A percentile compares a stretch with the other conserved stretches of the same genome.
phyloP scores from a whole-genome alignment of 2,329 filamentous ascomycete genomes.

The Tolypocladium ovalisporum region DNA sequence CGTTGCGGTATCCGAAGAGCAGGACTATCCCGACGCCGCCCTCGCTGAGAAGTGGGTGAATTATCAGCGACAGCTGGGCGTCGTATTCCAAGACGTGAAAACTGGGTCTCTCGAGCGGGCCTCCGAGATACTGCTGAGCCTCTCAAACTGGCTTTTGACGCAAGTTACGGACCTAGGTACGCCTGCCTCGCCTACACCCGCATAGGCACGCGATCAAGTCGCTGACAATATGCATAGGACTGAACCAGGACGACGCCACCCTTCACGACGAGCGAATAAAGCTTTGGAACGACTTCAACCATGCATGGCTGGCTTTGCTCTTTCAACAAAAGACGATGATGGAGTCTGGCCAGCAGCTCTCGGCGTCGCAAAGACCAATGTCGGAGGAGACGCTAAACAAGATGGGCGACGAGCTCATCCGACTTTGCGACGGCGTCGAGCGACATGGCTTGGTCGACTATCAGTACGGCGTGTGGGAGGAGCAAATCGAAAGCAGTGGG shows the following conservation, averaged over 20 bases:
- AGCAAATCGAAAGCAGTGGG: conserved; percentile 77
- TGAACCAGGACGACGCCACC: conserved; percentile 71
- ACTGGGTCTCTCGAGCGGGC: conserved; percentile 37
- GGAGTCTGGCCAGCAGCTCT: conserved; percentile 44
- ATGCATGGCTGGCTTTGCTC: conserved; percentile 75
- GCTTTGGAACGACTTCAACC: conserved; percentile 91
- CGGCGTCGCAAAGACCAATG: conserved; percentile 53
- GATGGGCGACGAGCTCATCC: conserved; percentile 73
- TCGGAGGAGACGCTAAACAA: conserved; percentile 58
- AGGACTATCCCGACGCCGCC: conserved; percentile 46
- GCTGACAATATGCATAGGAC: conserved; percentile 42
- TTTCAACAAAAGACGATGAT: conserved; percentile 76
- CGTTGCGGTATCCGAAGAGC: conserved; percentile 34
- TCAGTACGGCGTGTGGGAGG: conserved; percentile 92
- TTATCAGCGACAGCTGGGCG: conserved; percentile 50
- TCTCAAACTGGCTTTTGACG: conserved; percentile 45
- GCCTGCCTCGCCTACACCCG: conserved; percentile 11
- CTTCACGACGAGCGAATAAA: conserved; percentile 67
- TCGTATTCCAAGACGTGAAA: conserved; percentile 62
- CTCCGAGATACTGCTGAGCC: conserved; percentile 38
- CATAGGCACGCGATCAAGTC: neutral
- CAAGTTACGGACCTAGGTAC: conserved; percentile 45
- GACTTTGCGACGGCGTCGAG: conserved; percentile 77
- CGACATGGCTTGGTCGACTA: conserved; percentile 94
- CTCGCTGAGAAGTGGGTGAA: conserved; percentile 59